phyloP scores from a whole-genome alignment of 345 rosid species.

The Eucalyptus guilfoylei region DNA sequence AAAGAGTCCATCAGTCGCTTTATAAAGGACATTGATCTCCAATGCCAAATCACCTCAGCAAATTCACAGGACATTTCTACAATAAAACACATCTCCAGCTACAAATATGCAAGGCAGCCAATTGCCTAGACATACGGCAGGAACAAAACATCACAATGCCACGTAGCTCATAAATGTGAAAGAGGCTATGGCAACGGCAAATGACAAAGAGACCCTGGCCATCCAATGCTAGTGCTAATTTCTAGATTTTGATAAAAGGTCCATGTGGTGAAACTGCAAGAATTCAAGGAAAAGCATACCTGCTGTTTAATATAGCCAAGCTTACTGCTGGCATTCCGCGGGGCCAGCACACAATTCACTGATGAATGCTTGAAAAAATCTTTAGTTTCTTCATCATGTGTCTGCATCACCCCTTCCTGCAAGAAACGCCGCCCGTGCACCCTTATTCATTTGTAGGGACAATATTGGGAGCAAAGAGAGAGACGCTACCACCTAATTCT shows the following conservation, averaged over 20 bases:
- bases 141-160: neutral
- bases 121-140: neutral
- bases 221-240: neutral
- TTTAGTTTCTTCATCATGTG: conserved; percentile 89
- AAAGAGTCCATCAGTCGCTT: neutral
- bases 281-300: conserved; percentile 20
- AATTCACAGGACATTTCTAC: neutral
- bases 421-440: neutral
- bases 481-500: neutral
- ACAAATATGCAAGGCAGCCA: neutral
- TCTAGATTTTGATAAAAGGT: neutral
- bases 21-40: neutral
- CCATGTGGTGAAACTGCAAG: neutral
- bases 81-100: neutral
- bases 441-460: neutral
- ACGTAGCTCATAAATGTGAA: neutral
- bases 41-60: neutral
- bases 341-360: conserved; percentile 80
- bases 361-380: conserved; percentile 96
- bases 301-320: conserved; percentile 69
- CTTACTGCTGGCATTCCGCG: conserved; percentile 88
- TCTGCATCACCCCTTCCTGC: conserved; percentile 83
- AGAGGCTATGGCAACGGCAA: neutral
- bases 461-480: neutral
- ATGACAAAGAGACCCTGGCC: neutral